Percentiles rank a stretch among this genome's conserved stretches.
phyloP scores from a whole-genome alignment of 257 asterid genomes.

The Plantago major region DNA sequence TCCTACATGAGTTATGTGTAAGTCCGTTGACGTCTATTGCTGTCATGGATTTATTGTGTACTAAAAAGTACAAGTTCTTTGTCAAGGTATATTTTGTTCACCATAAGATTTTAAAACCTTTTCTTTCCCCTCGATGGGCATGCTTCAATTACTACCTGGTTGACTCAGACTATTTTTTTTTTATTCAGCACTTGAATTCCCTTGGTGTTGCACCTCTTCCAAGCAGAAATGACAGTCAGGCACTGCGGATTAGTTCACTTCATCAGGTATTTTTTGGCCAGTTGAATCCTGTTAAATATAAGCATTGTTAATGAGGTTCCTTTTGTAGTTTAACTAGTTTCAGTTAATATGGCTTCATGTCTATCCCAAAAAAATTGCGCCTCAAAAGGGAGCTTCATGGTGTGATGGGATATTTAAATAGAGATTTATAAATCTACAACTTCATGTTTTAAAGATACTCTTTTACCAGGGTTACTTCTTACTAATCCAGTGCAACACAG shows the following conservation, averaged over 20 bases:
- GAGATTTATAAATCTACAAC: no score
- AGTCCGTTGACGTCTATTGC: conserved; percentile 87
- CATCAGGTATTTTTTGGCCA: conserved; percentile 60
- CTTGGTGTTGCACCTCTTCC: conserved; percentile 84
- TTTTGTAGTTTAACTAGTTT: no score
- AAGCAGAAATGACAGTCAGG: conserved; percentile 54
- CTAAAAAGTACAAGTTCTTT: conserved; percentile 78
- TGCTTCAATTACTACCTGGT: conserved; percentile 18
- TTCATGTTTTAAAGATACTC: no score
- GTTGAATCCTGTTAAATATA: no score
- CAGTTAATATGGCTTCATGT: no score
- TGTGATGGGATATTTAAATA: no score
- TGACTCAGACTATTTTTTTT: conserved; percentile 15
- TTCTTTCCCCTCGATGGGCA: conserved; percentile 3
- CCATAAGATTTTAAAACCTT: conserved; percentile 1
- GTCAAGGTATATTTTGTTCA: conserved; percentile 51
- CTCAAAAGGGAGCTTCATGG: background rate
- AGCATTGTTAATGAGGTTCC: no score
- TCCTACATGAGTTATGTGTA: conserved; percentile 73
- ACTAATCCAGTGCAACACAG: no score
- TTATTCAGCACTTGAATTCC: conserved; percentile 68
- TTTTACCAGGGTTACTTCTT: no score
- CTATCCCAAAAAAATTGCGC: background rate
- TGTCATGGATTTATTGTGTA: conserved; percentile 67
- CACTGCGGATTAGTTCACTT: conserved; percentile 86